Evolutionary conservation across 2,329 filamentous ascomycete genomes (phyloP), one percentile per base, ranked within the genome.

Genomic region (Phialocephala subalpina): DNA sequence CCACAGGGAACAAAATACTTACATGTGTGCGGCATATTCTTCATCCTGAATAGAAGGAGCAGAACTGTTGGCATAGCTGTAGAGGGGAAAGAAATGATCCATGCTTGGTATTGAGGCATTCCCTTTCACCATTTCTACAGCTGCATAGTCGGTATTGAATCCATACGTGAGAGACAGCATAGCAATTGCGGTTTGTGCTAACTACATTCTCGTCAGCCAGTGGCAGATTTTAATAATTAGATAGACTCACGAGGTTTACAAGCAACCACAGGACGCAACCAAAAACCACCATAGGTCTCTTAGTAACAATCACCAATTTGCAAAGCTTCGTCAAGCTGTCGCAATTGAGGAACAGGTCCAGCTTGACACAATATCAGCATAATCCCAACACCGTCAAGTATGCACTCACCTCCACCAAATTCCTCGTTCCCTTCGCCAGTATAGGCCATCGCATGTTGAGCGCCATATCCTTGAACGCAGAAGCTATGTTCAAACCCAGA

Each of bases 361-460:
- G 56, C 74, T 76, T 27, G 29, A 29, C 12, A 1, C 25, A 3
- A 22, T 7, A 42, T 72, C n/a, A 70, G 63, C 29, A 57, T 5
- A 14, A 58, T 14, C 16, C 45, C 25, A 25, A 14, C 6, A 55
- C 2, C 67, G 66, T 12, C 38, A 20, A 22, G 63, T 8, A n/a
- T 25, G 14, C 35, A 64, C 74, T n/a, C 59, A 81, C 81, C 74
- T 84, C 82, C 5, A 71, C 72, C 47, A 79, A 72, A 38, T 77
- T 77, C 65, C 80, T 76, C 45, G 77, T 74, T 5, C 76, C 72
- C 9, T 74, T 72, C 64, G 77, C 78, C 49, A 84, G 69, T 33
- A 83, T 78, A 74, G 80, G 82, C 81, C 82, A 84, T n/a, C 82
- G 75, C 66, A 82, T 73, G 65, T 82, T 80, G 16, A 76, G 71